Evolutionary conservation across 352 stramenopile genomes (phyloP).

Genomic region (Phytophthora brassicae): DNA sequence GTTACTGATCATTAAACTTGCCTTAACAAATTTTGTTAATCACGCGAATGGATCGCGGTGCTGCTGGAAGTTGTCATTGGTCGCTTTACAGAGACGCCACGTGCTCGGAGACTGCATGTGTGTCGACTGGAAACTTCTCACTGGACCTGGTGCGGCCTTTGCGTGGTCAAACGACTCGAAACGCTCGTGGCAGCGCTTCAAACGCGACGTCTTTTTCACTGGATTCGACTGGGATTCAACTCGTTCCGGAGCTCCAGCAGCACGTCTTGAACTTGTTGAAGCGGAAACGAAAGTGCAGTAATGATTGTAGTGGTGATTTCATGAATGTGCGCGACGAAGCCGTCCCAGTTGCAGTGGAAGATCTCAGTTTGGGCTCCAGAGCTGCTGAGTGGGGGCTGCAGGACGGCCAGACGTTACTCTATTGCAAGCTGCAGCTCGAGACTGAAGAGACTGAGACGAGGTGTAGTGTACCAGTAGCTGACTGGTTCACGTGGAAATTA

Average conservation of each 20-base stretch:
- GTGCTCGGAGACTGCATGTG: slow-evolving; percentile 12
- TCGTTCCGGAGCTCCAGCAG: slow-evolving; percentile 31
- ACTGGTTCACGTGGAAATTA: slow-evolving; percentile 63
- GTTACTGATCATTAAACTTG: slow-evolving; percentile 20
- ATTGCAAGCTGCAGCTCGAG: slow-evolving; percentile 37
- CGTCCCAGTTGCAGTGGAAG: slow-evolving; percentile 31
- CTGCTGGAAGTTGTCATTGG: slow-evolving; percentile 25
- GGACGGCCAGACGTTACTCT: slow-evolving; percentile 16
- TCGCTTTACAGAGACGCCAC: slow-evolving; percentile 30
- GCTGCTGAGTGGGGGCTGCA: slow-evolving; percentile 20
- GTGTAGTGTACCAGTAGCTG: background rate
- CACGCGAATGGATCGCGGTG: slow-evolving; percentile 6
- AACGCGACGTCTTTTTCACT: slow-evolving; percentile 15
- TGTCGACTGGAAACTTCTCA: slow-evolving; percentile 27
- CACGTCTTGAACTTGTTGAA: slow-evolving; percentile 22
- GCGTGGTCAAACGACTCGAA: background rate
- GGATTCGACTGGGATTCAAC: slow-evolving; percentile 23
- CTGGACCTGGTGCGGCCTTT: slow-evolving; percentile 9
- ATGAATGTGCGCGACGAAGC: slow-evolving; percentile 10
- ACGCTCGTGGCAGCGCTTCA: background rate
- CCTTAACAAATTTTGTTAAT: slow-evolving; percentile 3
- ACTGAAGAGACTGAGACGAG: background rate
- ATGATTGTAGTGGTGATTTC: background rate
- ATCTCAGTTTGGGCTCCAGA: slow-evolving; percentile 29
- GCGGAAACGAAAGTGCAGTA: background rate